phyloP scores from a whole-genome alignment of 106 monocot species.

The Iris macrosiphon region DNA sequence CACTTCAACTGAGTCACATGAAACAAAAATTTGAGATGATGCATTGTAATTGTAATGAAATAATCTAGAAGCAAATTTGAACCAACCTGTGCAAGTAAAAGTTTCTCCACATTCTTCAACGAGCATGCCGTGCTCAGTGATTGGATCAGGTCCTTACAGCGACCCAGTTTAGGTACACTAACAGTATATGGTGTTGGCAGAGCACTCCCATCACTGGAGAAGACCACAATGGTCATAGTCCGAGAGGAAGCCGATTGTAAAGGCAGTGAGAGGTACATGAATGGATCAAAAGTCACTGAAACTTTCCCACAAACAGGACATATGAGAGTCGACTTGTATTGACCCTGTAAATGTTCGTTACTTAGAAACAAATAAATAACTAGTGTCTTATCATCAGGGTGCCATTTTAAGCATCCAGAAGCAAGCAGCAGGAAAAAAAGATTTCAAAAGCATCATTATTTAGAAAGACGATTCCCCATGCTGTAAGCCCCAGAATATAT shows the following conservation, averaged over 20 bases:
- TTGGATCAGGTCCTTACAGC: slow-evolving; percentile 77
- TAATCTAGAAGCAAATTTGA: not conserved
- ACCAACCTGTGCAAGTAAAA: slow-evolving; percentile 90
- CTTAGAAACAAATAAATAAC: slow-evolving; percentile 11
- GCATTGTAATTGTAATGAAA: not conserved
- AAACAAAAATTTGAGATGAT: not conserved
- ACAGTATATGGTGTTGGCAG: slow-evolving; percentile 82
- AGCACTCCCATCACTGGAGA: slow-evolving; percentile 68
- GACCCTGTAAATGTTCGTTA: slow-evolving; percentile 72
- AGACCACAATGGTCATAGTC: slow-evolving; percentile 72
- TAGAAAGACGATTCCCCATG: too few relatives aligned
- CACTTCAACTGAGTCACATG: too few relatives aligned
- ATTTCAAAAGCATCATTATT: not conserved
- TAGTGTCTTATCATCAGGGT: slow-evolving; percentile 3
- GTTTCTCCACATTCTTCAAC: slow-evolving; percentile 68
- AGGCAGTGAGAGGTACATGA: slow-evolving; percentile 98
- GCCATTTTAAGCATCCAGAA: slow-evolving; percentile 8
- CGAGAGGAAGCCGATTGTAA: slow-evolving; percentile 80
- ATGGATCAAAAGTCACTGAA: slow-evolving; percentile 99
- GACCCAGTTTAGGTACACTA: slow-evolving; percentile 89
- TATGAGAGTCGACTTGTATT: slow-evolving; percentile 97
- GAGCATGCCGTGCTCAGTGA: slow-evolving; percentile 63
- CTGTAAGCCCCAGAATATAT: too few relatives aligned
- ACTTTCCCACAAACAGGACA: slow-evolving; percentile 96
- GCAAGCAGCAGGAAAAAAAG: not conserved